Conservation (phyloP, 768 basidiomycete species). For the Termitomyces sp. region DNA sequence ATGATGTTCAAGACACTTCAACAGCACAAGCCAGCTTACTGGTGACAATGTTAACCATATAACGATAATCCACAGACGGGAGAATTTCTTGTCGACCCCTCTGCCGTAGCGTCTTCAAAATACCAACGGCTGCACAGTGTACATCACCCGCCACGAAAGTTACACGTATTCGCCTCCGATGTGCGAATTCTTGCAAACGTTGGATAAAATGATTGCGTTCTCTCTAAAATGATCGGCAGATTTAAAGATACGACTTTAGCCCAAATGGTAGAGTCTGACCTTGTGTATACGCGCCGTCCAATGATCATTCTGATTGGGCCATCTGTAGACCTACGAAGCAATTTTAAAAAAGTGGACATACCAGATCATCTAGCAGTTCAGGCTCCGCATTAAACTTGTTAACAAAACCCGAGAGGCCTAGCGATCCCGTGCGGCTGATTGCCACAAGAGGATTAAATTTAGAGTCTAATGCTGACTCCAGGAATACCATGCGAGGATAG, state of each 20-base stretch:
- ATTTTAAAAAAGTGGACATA: conserved; percentile 26
- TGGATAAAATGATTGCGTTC: conserved; percentile 90
- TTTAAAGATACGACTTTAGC: background rate
- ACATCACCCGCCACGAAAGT: conserved; percentile 91
- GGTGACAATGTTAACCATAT: conserved; percentile 87
- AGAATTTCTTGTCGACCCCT: conserved; percentile 46
- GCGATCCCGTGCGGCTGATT: conserved; percentile 61
- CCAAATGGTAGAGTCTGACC: conserved; percentile 29
- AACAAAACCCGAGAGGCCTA: conserved; percentile 75
- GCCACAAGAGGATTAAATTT: conserved; percentile 84
- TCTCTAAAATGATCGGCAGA: conserved; percentile 39
- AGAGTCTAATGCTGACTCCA: conserved; percentile 74
- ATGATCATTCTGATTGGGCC: conserved; percentile 68
- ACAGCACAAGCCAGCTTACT: conserved; percentile 41
- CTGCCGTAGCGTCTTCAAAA: conserved; percentile 62
- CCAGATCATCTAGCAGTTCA: conserved; percentile 91
- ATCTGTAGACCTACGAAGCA: background rate
- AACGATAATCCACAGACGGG: conserved; percentile 68
- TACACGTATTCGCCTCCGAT: conserved; percentile 62
- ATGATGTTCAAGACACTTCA: background rate
- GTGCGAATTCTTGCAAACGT: conserved; percentile 72
- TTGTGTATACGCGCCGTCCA: conserved; percentile 86
- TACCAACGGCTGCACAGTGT: conserved; percentile 83
- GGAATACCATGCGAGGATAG: conserved; percentile 91
- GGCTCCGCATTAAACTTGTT: conserved; percentile 92